Evolutionary conservation across 805 yeast species (phyloP).

Genomic region (Wickerhamomyces alni): DNA sequence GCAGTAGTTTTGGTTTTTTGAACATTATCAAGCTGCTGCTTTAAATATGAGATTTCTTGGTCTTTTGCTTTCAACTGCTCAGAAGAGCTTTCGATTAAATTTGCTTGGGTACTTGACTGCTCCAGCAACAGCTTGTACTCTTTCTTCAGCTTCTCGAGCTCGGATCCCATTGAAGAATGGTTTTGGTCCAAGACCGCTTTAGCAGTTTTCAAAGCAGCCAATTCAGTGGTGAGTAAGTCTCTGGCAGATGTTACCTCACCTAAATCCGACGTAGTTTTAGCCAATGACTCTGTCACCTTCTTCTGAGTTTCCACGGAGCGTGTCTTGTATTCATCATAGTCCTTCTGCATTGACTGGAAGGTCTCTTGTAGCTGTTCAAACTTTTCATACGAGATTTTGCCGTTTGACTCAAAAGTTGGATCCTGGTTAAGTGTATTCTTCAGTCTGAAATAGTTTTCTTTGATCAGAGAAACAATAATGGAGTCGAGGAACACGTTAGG

Average conservation of each 20-base stretch:
- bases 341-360: constrained; percentile 30
- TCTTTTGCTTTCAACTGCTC: constrained; percentile 13
- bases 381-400: constrained; percentile 53
- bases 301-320: constrained; percentile 26
- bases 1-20: constrained; percentile 48
- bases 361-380: constrained; percentile 28
- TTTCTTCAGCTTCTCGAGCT: constrained; percentile 23
- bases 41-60: constrained; percentile 20
- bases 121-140: constrained; percentile 28
- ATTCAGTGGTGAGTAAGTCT: constrained; percentile 11
- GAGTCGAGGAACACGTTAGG: constrained; percentile 76
- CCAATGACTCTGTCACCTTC: constrained; percentile 18
- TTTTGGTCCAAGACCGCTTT: constrained; percentile 17
- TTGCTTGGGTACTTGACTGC: constrained; percentile 29
- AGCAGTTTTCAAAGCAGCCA: constrained; percentile 13
- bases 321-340: constrained; percentile 27
- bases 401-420: constrained; percentile 68
- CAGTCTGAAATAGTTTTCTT: constrained; percentile 65
- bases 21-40: constrained; percentile 22
- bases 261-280: constrained; percentile 10
- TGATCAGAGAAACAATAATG: constrained; percentile 56
- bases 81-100: constrained; percentile 17
- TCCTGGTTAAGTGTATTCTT: constrained; percentile 65
- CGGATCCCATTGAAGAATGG: constrained; percentile 2
- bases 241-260: constrained; percentile 7